These are phyloP conservation scores for Eremomyces bilateralis DNA, from an alignment of 495 filamentous ascomycete species.

Conservation along the genomic window DNA sequence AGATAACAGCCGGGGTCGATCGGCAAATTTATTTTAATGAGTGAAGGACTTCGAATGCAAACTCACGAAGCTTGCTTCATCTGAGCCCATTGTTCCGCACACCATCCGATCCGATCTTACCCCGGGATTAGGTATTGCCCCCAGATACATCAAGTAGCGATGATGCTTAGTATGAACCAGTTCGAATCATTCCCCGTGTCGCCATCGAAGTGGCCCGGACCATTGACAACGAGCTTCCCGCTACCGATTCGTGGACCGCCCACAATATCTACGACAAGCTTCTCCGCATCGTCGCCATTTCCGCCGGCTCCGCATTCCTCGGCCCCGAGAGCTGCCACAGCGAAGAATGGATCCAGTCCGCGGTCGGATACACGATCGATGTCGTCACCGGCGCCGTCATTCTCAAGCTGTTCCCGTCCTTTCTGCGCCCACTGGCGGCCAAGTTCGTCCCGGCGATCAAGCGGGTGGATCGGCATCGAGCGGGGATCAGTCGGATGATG, in stretches of 20 bases:
- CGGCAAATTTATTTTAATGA: background rate
- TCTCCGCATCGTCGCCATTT: constrained; percentile 1
- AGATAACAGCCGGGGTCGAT: background rate
- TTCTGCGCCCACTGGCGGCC: background rate
- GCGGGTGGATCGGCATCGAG: background rate
- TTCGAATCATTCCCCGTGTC: background rate
- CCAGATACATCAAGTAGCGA: background rate
- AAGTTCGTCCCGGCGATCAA: background rate
- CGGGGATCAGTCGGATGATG: background rate
- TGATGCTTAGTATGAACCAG: background rate
- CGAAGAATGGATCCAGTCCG: background rate
- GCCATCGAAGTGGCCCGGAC: background rate
- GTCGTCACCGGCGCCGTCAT: background rate
- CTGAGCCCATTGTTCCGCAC: background rate
- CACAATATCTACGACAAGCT: background rate
- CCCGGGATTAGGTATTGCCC: background rate
- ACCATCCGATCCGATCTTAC: background rate
- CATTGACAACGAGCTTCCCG: background rate
- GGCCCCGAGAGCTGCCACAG: background rate
- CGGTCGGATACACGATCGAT: background rate
- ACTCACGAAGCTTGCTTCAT: background rate
- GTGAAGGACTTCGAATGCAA: background rate
- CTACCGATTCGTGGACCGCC: background rate
- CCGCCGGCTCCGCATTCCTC: background rate
- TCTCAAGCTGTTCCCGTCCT: background rate